Base-by-base conservation (phyloP, 139 green algal genomes). In the Edaphochlamys debaryana region DNA sequence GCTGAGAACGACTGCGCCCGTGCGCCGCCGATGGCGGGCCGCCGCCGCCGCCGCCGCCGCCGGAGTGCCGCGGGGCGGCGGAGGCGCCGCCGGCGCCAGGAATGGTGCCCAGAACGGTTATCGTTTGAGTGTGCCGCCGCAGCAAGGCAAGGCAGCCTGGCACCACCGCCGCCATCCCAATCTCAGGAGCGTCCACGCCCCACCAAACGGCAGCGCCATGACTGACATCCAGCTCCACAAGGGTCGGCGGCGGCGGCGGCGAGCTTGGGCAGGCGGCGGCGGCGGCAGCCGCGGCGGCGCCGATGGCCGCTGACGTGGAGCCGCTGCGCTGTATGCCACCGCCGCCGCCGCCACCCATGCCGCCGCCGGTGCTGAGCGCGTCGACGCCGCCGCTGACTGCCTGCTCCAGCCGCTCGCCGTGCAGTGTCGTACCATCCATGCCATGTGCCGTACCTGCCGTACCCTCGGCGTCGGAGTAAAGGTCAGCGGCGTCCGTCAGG, bases 121-220 rank as follows among this genome's bases (percentile, higher is more conserved):
- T 30, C 29, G 29, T 20, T 7, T 60, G 60, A 15, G 73, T 27
- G 22, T 64, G 62, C 42, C 63, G 62, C n/a, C 76, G 76, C 37
- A 82, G 23, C 42, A 82, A 63, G 41, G 27, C 76, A 40, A 82
- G 62, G 32, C 76, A 82, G n/a, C 76, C 63, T 2, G 42, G 63
- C 30, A 63, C 76, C 63, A 82, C 76, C 41, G 76, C 76, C 20
- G 40, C 76, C 76, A 73, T 23, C 22, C 20, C n/a, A 1, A 82
- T 25, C 30, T 66, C 63, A 0, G n/a, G 22, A 0, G 41, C 42
- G n/a, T 40, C 45, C 2, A 42, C 63, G 7, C 22, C 19, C 76
- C 76, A 82, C 76, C 76, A 82, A 0, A 41, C 76, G 23, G 64
- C 76, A 7, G 7, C 62, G 22, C 76, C 76, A 9, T 36, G 32